These are phyloP conservation scores for Trametes sanguinea DNA, from an alignment of 768 basidiomycete species.

Conservation along the genomic window DNA sequence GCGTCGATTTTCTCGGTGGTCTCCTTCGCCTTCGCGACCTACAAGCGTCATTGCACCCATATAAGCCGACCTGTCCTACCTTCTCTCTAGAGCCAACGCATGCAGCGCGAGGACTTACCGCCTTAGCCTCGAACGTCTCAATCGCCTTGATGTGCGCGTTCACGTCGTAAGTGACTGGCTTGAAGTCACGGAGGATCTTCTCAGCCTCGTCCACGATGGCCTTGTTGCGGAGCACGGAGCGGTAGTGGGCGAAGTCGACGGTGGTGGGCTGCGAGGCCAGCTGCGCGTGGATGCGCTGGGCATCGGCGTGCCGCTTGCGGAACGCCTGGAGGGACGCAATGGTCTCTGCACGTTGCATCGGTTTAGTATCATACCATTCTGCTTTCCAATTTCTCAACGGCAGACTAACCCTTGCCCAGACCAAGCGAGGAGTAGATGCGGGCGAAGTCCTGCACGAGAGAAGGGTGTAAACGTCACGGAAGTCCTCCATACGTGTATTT, in stretches of 20 bases:
- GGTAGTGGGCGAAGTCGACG: slow-evolving; percentile 91
- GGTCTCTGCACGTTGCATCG: slow-evolving; percentile 61
- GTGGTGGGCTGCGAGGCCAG: slow-evolving; percentile 73
- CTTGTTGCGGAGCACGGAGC: slow-evolving; percentile 88
- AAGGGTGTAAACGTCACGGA: slow-evolving; percentile 14
- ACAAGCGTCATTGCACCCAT: not conserved
- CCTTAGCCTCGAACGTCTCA: slow-evolving; percentile 94
- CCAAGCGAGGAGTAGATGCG: slow-evolving; percentile 81
- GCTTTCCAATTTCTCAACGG: not conserved
- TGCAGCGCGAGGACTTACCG: slow-evolving; percentile 55
- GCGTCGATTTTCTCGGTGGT: slow-evolving; percentile 88
- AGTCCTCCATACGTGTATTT: slow-evolving; percentile 2
- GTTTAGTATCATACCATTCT: not conserved
- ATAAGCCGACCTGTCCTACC: not conserved
- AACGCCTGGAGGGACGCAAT: slow-evolving; percentile 89
- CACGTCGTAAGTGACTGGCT: slow-evolving; percentile 94
- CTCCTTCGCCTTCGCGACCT: slow-evolving; percentile 89
- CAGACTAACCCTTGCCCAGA: slow-evolving; percentile 77
- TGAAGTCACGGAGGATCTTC: slow-evolving; percentile 85
- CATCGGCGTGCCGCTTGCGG: slow-evolving; percentile 93
- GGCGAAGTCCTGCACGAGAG: slow-evolving; percentile 66
- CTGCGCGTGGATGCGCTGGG: slow-evolving; percentile 69
- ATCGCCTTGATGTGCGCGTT: slow-evolving; percentile 89
- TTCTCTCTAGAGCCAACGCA: not conserved
- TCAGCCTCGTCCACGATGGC: slow-evolving; percentile 91